A percentile compares a stretch with the other conserved stretches of the same genome.
phyloP scores from a whole-genome alignment of 2,329 filamentous ascomycete genomes.

The Fusarium sp. region DNA sequence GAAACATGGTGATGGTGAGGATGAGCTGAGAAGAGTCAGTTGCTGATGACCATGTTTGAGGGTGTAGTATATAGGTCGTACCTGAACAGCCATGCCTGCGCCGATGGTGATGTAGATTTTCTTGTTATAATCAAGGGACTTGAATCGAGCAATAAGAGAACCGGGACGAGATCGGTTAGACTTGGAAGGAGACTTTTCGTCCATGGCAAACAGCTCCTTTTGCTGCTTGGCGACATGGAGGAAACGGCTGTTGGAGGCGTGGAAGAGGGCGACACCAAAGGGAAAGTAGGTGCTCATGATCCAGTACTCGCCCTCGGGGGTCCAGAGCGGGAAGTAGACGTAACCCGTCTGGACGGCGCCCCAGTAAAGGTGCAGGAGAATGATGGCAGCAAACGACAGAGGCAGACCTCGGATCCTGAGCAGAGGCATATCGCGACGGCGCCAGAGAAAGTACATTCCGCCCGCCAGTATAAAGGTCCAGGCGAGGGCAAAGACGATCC shows the following conservation, averaged over 20 bases:
- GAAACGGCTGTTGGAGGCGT: conserved; percentile 72
- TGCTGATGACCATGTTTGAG: neutral
- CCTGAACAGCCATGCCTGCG: conserved; percentile 67
- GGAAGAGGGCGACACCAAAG: conserved; percentile 73
- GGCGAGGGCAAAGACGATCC: conserved; percentile 49
- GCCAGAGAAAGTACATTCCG: conserved; percentile 56
- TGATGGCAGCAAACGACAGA: conserved; percentile 55
- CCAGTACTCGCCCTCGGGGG: conserved; percentile 71
- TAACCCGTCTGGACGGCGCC: conserved; percentile 54
- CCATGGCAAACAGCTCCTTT: conserved; percentile 52
- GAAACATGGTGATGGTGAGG: conserved; percentile 69
- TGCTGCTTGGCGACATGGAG: conserved; percentile 69
- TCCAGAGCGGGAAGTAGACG: conserved; percentile 54
- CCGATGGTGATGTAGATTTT: conserved; percentile 64
- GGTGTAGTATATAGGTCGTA: conserved; percentile 44
- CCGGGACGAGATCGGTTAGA: conserved; percentile 15
- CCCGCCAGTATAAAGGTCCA: conserved; percentile 55
- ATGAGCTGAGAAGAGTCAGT: conserved; percentile 58
- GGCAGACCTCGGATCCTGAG: conserved; percentile 55
- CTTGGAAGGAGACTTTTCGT: conserved; percentile 21
- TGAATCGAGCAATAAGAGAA: conserved; percentile 52
- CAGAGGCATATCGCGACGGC: conserved; percentile 54
- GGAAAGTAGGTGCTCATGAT: conserved; percentile 75
- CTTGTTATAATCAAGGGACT: conserved; percentile 57
- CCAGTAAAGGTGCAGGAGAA: conserved; percentile 58